Evolutionary conservation across 1,139 yeast species (phyloP).

Genomic region (Kazachstania sp.): DNA sequence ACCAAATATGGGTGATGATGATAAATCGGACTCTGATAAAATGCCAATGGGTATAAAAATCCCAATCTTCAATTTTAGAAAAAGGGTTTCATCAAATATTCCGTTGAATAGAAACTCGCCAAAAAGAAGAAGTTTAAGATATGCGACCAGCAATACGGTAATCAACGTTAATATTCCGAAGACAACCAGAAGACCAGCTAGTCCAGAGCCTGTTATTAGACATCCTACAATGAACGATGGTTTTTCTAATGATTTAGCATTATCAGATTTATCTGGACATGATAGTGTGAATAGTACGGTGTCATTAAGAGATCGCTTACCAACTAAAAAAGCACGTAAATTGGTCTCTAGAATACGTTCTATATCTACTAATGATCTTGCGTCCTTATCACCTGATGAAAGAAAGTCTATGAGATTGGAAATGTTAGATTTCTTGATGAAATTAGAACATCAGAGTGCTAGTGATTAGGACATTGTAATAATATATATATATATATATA

Average conservation of each 20-base stretch:
- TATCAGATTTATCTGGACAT: neutral
- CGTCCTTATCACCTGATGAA: constrained; percentile 17
- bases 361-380: constrained; percentile 13
- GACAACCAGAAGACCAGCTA: neutral
- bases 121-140: neutral
- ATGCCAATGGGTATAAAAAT: constrained; percentile 10
- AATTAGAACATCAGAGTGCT: constrained; percentile 14
- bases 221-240: neutral
- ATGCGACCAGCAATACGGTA: neutral
- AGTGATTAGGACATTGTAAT: neutral
- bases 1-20: neutral
- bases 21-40: constrained; percentile 6
- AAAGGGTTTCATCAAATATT: neutral
- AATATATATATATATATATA: neutral
- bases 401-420: constrained; percentile 21
- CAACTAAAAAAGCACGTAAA: constrained; percentile 17
- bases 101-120: neutral
- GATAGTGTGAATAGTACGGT: constrained; percentile 6
- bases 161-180: neutral
- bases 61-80: constrained; percentile 22
- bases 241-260: neutral
- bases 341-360: constrained; percentile 15
- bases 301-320: constrained; percentile 15
- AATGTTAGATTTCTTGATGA: constrained; percentile 21
- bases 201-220: neutral